Evolutionary conservation across 2,329 filamentous ascomycete species (phyloP).

Genomic region (Calonectria honghensis): DNA sequence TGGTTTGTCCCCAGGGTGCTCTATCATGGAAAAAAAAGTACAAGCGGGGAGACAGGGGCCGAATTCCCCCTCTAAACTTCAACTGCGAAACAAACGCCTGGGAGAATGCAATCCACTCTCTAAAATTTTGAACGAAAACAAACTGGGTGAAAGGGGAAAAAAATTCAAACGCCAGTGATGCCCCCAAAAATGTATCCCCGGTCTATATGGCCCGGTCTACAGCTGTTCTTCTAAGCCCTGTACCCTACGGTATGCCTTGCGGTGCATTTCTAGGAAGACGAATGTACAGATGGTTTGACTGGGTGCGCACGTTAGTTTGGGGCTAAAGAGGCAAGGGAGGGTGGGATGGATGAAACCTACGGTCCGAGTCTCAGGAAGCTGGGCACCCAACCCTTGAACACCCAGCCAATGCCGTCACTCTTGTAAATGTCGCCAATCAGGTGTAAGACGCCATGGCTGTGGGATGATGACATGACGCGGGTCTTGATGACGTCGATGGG

Average conservation of each 20-base stretch:
- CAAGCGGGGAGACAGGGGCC: constrained; percentile 29
- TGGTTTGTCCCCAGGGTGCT: constrained; percentile 13
- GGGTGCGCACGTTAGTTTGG: constrained; percentile 38
- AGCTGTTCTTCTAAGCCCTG: constrained; percentile 60
- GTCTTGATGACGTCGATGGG: constrained; percentile 95
- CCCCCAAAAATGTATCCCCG: constrained; percentile 35
- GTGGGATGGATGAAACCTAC: constrained; percentile 63
- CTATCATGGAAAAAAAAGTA: constrained; percentile 26
- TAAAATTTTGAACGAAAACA: constrained; percentile 42
- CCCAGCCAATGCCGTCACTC: constrained; percentile 84
- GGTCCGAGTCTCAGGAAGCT: constrained; percentile 79
- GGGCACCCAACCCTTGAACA: constrained; percentile 95
- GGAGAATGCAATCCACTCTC: constrained; percentile 45
- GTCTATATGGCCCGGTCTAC: constrained; percentile 53
- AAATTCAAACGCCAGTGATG: constrained; percentile 53
- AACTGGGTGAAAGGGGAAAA: not conserved
- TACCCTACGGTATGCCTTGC: constrained; percentile 81
- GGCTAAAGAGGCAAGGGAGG: not conserved
- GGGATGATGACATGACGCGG: constrained; percentile 83
- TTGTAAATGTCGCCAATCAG: constrained; percentile 81
- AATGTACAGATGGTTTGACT: constrained; percentile 92
- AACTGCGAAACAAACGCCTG: constrained; percentile 51
- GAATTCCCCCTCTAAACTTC: constrained; percentile 21
- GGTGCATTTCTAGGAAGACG: constrained; percentile 90
- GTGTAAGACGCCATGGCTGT: constrained; percentile 70